Evolutionary conservation across 345 rosid species (phyloP).

Genomic region (Eucalyptus guilfoylei): DNA sequence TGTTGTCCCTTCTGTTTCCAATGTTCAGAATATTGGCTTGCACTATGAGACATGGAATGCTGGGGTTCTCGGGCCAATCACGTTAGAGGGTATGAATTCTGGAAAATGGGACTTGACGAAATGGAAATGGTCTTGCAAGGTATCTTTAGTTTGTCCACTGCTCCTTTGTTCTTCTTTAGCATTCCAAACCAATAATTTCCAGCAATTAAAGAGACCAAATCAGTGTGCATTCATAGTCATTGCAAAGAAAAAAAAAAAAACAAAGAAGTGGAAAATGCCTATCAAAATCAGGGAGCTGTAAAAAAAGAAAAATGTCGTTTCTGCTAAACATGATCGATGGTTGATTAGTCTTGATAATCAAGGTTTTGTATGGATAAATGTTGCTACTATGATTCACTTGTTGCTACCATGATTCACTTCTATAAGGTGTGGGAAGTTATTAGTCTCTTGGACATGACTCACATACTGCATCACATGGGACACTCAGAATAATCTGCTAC

Average conservation of each 20-base stretch:
- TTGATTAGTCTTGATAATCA: not conserved
- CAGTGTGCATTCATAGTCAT: not conserved
- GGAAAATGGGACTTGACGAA: slow-evolving; percentile 7
- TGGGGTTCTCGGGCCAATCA: slow-evolving; percentile 5
- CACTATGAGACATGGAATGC: slow-evolving; percentile 10
- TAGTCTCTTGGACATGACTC: not conserved
- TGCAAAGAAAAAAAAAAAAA: not conserved
- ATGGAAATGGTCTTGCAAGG: slow-evolving; percentile 10
- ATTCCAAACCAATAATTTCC: not conserved
- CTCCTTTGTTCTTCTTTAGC: not conserved
- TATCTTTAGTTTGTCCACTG: not conserved
- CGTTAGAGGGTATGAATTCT: slow-evolving; percentile 2
- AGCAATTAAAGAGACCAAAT: not conserved
- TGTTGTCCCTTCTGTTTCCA: not conserved
- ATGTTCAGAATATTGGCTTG: slow-evolving; percentile 5
- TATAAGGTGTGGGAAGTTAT: not conserved
- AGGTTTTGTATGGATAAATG: not conserved
- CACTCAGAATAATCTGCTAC: not conserved
- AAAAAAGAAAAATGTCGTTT: not conserved
- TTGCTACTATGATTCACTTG: not conserved
- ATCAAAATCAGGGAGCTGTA: not conserved
- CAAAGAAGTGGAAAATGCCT: not conserved
- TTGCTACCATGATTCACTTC: not conserved
- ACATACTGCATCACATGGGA: not conserved
- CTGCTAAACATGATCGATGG: not conserved